Percentiles rank a stretch among this genome's conserved stretches.
Conservation (phyloP, 805 yeast genomes). For the Candida awuae region DNA sequence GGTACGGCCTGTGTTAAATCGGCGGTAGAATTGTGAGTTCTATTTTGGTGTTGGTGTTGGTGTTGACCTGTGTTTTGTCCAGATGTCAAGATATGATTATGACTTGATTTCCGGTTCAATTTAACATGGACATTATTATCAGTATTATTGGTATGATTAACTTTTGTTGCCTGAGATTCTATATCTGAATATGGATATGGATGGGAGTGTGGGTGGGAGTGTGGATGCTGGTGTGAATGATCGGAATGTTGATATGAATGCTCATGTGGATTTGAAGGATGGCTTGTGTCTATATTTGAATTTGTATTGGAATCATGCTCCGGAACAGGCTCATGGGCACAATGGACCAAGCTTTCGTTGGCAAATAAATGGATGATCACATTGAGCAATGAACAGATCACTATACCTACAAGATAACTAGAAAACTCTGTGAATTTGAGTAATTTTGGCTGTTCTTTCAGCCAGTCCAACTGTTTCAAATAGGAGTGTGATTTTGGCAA, state of each 20-base stretch:
- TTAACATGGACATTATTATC: neutral
- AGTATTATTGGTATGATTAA: neutral
- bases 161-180: neutral
- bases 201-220: conserved; percentile 12
- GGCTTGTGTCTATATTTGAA: too few species aligned
- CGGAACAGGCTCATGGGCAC: conserved; percentile 54
- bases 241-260: conserved; percentile 7
- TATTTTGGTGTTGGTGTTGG: too few species aligned
- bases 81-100: too few species aligned
- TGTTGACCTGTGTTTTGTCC: too few species aligned
- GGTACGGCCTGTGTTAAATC: too few species aligned
- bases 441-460: conserved; percentile 18
- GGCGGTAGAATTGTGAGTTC: too few species aligned
- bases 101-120: too few species aligned
- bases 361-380: conserved; percentile 62
- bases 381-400: conserved; percentile 54
- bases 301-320: too few species aligned
- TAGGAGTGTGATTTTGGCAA: conserved; percentile 60
- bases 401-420: conserved; percentile 43
- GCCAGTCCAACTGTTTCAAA: conserved; percentile 27
- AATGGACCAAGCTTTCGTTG: conserved; percentile 77
- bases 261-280: too few species aligned
- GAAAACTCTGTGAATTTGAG: conserved; percentile 39
- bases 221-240: conserved; percentile 7
- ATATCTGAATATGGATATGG: neutral